phyloP scores from a whole-genome alignment of 805 yeast genomes.

The Kazachstania bromeliacearum region DNA sequence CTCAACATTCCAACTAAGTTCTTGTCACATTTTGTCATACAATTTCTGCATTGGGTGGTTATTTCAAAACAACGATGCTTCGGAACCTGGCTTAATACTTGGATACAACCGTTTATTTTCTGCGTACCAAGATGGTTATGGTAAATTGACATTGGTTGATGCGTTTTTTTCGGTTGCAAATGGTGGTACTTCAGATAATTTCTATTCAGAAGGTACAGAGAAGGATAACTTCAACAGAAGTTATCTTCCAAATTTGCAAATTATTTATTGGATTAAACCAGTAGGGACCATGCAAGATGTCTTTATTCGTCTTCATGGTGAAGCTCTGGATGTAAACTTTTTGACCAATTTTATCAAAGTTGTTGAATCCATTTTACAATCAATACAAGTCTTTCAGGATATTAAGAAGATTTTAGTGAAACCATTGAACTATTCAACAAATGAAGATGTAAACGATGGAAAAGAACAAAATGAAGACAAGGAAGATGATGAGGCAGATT shows the following conservation, averaged over 20 bases:
- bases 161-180: conserved; percentile 66
- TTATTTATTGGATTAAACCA: conserved; percentile 29
- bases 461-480: neutral
- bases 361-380: conserved; percentile 42
- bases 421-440: conserved; percentile 2
- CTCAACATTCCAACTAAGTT: conserved; percentile 29
- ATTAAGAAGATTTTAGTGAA: conserved; percentile 15
- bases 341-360: conserved; percentile 46
- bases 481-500: conserved; percentile 1
- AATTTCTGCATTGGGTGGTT: conserved; percentile 74
- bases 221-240: conserved; percentile 47
- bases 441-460: conserved; percentile 1
- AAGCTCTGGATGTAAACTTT: conserved; percentile 56
- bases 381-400: conserved; percentile 38
- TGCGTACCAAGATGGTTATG: conserved; percentile 49
- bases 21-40: conserved; percentile 51
- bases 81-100: conserved; percentile 60
- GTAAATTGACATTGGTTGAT: conserved; percentile 58
- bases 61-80: conserved; percentile 36
- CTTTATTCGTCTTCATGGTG: conserved; percentile 51
- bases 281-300: conserved; percentile 34
- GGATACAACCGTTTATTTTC: conserved; percentile 73
- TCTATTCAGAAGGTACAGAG: conserved; percentile 41
- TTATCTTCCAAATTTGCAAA: conserved; percentile 58
- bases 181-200: conserved; percentile 43